Evolutionary conservation across 306 rosid genomes (phyloP).

Genomic region (Comarum palustre): DNA sequence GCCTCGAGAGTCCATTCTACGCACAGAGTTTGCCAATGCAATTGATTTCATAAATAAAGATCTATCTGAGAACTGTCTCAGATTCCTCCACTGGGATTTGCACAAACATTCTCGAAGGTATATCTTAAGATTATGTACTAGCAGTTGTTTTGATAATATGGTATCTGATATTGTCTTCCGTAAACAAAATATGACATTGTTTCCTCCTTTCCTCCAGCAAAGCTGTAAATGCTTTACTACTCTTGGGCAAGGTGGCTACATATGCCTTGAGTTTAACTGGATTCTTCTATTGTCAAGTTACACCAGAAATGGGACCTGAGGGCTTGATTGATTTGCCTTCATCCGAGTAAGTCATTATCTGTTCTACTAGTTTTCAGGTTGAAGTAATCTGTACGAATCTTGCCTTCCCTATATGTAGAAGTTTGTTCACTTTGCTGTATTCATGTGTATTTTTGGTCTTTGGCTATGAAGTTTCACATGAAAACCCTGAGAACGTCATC

Average conservation of each 20-base stretch:
- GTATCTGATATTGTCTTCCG: conserved; percentile 18
- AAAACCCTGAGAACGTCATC: not conserved
- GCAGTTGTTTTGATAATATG: conserved; percentile 10
- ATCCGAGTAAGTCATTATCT: conserved; percentile 48
- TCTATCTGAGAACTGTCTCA: conserved; percentile 51
- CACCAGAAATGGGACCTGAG: conserved; percentile 39
- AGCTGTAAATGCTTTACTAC: conserved; percentile 67
- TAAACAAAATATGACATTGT: conserved; percentile 9
- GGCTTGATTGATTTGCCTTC: conserved; percentile 33
- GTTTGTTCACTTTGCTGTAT: not conserved
- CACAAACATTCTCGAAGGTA: conserved; percentile 61
- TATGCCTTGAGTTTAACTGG: conserved; percentile 71
- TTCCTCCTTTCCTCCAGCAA: conserved; percentile 41
- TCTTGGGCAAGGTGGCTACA: conserved; percentile 73
- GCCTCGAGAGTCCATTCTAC: conserved; percentile 90
- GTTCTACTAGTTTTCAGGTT: conserved; percentile 2
- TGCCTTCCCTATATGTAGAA: not conserved
- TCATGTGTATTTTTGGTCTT: not conserved
- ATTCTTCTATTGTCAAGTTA: conserved; percentile 70
- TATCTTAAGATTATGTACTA: not conserved
- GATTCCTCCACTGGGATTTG: conserved; percentile 93
- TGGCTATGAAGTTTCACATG: not conserved
- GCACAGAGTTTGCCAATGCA: conserved; percentile 82
- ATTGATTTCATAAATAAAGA: conserved; percentile 66
- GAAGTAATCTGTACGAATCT: not conserved